These are phyloP conservation scores for Nepenthes gracilis DNA, from an alignment of 148 eudicot genomes.

Conservation along the genomic window DNA sequence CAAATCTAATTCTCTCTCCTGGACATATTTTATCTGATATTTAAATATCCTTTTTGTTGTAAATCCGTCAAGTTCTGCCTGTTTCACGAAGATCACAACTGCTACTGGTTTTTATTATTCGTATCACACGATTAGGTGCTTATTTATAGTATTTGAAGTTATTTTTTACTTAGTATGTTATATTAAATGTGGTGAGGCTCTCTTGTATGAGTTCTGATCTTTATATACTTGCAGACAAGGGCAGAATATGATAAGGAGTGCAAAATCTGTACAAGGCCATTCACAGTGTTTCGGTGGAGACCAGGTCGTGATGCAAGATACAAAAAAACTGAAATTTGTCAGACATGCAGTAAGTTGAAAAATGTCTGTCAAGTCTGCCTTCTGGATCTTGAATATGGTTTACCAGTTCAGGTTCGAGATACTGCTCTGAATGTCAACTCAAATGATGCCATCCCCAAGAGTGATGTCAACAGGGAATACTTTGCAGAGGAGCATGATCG, in stretches of 20 bases:
- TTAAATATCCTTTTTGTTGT: too few relatives aligned
- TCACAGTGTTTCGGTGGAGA: constrained; percentile 98
- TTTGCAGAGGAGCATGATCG: constrained; percentile 97
- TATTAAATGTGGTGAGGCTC: too few relatives aligned
- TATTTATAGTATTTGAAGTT: too few relatives aligned
- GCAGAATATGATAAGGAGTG: constrained; percentile 90
- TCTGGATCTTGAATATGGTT: constrained; percentile 91
- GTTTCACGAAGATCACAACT: too few relatives aligned
- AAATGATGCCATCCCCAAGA: constrained; percentile 91
- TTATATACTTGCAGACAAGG: constrained; percentile 45
- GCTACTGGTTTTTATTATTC: too few relatives aligned
- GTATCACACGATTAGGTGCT: too few relatives aligned
- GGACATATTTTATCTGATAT: too few relatives aligned
- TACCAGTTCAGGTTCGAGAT: constrained; percentile 95
- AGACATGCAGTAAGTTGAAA: constrained; percentile 89
- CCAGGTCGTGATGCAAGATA: constrained; percentile 97
- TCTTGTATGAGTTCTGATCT: not conserved
- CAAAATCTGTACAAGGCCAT: constrained; percentile 90
- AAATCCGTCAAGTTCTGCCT: too few relatives aligned
- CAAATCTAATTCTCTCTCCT: too few relatives aligned
- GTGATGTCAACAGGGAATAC: constrained; percentile 94
- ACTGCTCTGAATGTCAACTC: constrained; percentile 86
- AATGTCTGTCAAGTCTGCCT: constrained; percentile 98
- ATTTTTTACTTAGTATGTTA: too few relatives aligned
- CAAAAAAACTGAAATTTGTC: constrained; percentile 84